These are phyloP conservation scores for Closterium sp. DNA, from an alignment of 139 green algal species.

Conservation along the genomic window DNA sequence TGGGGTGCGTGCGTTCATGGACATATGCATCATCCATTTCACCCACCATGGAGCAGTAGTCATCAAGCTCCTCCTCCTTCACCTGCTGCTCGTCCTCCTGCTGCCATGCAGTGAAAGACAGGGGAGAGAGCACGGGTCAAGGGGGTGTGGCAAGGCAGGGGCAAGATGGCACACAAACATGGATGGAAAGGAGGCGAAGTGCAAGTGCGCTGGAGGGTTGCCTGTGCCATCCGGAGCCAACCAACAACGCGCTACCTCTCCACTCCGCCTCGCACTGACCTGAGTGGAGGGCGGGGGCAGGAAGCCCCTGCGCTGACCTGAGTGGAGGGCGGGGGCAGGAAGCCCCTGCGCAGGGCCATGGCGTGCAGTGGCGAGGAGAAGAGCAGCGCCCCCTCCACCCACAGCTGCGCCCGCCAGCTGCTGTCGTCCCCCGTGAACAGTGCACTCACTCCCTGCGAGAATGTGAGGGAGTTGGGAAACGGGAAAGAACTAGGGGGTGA, in stretches of 20 bases:
- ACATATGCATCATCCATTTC: not conserved
- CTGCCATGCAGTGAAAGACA: not conserved
- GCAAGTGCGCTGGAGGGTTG: no score
- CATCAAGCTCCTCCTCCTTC: constrained; percentile 34
- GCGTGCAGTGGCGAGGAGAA: not conserved
- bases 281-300: no score
- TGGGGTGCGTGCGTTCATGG: no score
- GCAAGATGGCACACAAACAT: no score
- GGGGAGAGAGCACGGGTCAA: not conserved
- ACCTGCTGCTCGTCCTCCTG: constrained; percentile 39
- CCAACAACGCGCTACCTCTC: no score
- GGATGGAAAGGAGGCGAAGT: no score
- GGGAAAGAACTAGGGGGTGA: no score
- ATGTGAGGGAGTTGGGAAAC: no score
- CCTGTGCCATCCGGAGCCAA: no score
- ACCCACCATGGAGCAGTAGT: constrained; percentile 45
- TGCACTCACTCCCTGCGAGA: constrained; percentile 34
- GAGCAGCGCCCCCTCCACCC: not conserved
- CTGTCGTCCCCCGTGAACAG: constrained; percentile 46
- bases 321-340: not conserved
- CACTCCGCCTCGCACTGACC: no score
- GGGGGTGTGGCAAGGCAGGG: not conserved
- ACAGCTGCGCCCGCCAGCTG: constrained; percentile 44
- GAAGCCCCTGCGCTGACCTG: not conserved
- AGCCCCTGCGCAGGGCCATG: not conserved